Conservation (phyloP, 192 early-diverging fungal genomes). For the Allomyces javanicus region DNA sequence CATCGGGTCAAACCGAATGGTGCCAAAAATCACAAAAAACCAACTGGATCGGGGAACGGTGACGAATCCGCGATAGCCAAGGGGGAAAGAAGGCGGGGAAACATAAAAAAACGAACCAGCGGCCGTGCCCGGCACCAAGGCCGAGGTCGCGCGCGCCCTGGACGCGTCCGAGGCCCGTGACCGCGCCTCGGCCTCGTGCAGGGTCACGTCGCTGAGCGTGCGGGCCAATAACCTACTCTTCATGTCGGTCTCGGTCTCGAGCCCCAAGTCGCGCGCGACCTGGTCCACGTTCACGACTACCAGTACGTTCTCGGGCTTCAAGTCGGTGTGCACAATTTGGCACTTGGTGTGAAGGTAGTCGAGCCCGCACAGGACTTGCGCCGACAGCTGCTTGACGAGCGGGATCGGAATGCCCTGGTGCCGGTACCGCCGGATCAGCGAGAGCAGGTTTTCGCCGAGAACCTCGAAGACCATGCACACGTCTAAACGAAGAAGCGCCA, state of each 20-base stretch:
- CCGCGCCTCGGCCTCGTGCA: background rate
- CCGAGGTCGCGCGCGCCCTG: too few species aligned
- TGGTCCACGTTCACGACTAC: slow-evolving; percentile 77
- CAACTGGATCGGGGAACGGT: too few species aligned
- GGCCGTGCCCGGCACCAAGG: too few species aligned
- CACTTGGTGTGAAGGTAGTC: slow-evolving; percentile 89
- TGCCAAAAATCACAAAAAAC: too few species aligned
- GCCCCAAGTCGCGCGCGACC: slow-evolving; percentile 35
- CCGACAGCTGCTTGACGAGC: slow-evolving; percentile 75
- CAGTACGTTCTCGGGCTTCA: slow-evolving; percentile 94
- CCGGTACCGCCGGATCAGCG: slow-evolving; percentile 61
- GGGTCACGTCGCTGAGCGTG: background rate
- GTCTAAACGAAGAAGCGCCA: slow-evolving; percentile 15
- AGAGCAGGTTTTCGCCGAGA: slow-evolving; percentile 81
- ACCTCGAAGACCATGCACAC: slow-evolving; percentile 98
- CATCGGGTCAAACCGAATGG: too few species aligned
- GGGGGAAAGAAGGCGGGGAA: too few species aligned
- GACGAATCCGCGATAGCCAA: too few species aligned
- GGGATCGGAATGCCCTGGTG: slow-evolving; percentile 65
- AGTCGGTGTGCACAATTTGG: slow-evolving; percentile 91
- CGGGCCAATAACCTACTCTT: slow-evolving; percentile 7
- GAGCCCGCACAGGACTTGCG: slow-evolving; percentile 76
- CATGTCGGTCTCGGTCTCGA: slow-evolving; percentile 14
- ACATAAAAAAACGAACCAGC: too few species aligned
- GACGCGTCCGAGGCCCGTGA: too few species aligned